Evolutionary conservation across 345 rosid genomes (phyloP), one percentile per base, ranked within the genome.

Genomic region (Pistacia atlantica): DNA sequence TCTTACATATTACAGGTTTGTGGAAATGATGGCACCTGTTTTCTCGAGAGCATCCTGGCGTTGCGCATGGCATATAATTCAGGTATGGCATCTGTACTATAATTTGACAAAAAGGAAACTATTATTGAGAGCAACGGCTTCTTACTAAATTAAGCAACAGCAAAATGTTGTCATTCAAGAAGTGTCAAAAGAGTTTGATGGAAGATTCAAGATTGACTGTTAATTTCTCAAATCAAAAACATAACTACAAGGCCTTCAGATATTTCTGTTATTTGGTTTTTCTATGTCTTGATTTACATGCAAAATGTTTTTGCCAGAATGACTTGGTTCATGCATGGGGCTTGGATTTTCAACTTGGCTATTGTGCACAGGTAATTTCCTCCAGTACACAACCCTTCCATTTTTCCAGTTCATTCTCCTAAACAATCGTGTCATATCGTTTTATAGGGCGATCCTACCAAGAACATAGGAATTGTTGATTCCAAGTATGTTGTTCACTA

Each of bases 11-110:
- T 80, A 71, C 85, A 93, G 93, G 84, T 92, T 89, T 87, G 95
- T 92, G 2, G 93, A 93, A 83, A 88, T 93, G 90, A 90, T 90
- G 97, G 95, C 91, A 58, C 98, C 98, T 64, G 97, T 92, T 80
- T 93, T 93, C 87, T 91, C 98, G n/a, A 84, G 56, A 83, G 90
- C 87, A 56, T 88, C 97, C 11, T 90, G 97, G 98, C 87, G 86
- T 45, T 93, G 97, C 72, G 78, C 89, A 20, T 93, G 98, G 97
- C 84, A 87, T 77, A 84, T 92, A 93, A 90, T 93, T 86, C 98
- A 90, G 95, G 97, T 89, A 79, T 31, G 56, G 20, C 68, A 55
- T 62, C 49, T 25, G 59, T 35, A 17, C 33, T 31, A 31, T 31
- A 31, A 31, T 31, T 31, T 31, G 33, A 31, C 33, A 31, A 31